A percentile compares a stretch with the other conserved stretches of the same genome.
Evolutionary conservation across 2,329 filamentous ascomycete species (phyloP).

Genomic region (Tolypocladium cylindrosporum): DNA sequence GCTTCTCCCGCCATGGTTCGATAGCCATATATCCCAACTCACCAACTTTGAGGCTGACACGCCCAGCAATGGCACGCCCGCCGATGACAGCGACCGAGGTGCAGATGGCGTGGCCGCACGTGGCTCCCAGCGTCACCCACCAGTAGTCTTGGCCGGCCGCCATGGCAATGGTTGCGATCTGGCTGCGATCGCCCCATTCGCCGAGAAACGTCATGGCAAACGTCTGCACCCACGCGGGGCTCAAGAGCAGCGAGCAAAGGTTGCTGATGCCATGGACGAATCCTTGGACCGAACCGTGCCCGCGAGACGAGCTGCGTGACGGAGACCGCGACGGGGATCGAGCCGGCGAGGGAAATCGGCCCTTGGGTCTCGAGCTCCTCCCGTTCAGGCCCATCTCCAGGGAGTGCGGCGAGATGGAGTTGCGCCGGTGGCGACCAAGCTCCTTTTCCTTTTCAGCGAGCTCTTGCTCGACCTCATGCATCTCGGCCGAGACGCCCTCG

Average conservation of each 20-base stretch:
- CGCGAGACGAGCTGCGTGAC: conserved; percentile 47
- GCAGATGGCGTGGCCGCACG: conserved; percentile 79
- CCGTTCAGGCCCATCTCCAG: conserved; percentile 69
- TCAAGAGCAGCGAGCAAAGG: conserved; percentile 76
- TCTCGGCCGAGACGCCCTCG: conserved; percentile 90
- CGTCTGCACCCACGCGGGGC: conserved; percentile 96
- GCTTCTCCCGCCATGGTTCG: neutral
- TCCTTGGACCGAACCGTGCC: conserved; percentile 25
- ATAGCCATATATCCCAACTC: conserved; percentile 32
- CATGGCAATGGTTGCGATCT: conserved; percentile 98
- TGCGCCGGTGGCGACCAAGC: conserved; percentile 50
- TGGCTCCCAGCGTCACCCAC: conserved; percentile 91
- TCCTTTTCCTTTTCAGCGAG: conserved; percentile 88
- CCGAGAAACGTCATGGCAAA: conserved; percentile 98
- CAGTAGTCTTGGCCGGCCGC: conserved; percentile 96
- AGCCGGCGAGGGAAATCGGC: conserved; percentile 68
- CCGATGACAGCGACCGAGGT: conserved; percentile 87
- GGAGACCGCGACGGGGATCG: conserved; percentile 73
- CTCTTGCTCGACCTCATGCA: conserved; percentile 93
- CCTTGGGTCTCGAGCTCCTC: conserved; percentile 62
- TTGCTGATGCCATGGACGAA: conserved; percentile 64
- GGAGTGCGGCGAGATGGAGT: conserved; percentile 61
- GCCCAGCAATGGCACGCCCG: conserved; percentile 83
- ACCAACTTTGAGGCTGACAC: conserved; percentile 93
- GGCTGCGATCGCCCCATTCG: conserved; percentile 95